Percentiles rank a stretch among this genome's conserved stretches.
These are phyloP conservation scores for slime mould (Dictyostelium discoideum) DNA, from an alignment of 78 protist species.

Conservation along the genomic window dicty_2.7 NC_007088.5:147001-147500, in stretches of 20 bases:
- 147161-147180: background rate
- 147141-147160: background rate
- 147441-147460: background rate
- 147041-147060: too few relatives aligned
- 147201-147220: background rate
- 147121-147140: too few relatives aligned
- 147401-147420: background rate
- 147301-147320: background rate
- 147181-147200: background rate
- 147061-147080: too few relatives aligned
- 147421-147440: background rate
- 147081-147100: too few relatives aligned
- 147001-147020: too few relatives aligned
- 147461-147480: background rate
- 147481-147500: too few relatives aligned
- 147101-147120: too few relatives aligned
- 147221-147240: background rate
- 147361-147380: background rate
- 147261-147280: background rate
- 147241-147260: background rate
- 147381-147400: background rate
- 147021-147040: too few relatives aligned
- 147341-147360: background rate
- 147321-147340: background rate
- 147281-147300: background rate